These are phyloP conservation scores for Hebeloma cylindrosporum DNA, from an alignment of 768 basidiomycete species.

Conservation along the genomic window DNA sequence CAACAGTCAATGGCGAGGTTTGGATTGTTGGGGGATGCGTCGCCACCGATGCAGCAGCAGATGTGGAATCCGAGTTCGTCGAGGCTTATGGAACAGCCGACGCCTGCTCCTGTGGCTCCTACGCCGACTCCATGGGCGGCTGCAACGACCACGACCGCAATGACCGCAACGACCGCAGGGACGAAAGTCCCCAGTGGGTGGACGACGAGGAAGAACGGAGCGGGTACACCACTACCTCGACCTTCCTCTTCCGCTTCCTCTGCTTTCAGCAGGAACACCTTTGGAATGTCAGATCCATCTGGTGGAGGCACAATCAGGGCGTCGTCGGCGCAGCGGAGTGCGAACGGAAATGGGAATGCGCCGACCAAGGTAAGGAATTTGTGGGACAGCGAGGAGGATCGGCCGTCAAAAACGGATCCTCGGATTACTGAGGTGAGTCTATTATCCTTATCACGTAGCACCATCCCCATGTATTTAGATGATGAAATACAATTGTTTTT, in stretches of 20 bases:
- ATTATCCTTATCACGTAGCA: too few species aligned
- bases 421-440: conserved; percentile 20
- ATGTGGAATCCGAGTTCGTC: background rate
- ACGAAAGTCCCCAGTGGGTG: background rate
- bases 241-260: too few species aligned
- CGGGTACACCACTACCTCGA: too few species aligned
- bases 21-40: conserved; percentile 2
- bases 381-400: conserved; percentile 14
- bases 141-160: background rate
- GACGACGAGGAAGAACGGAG: background rate
- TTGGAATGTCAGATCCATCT: too few species aligned
- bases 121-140: background rate
- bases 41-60: conserved; percentile 4
- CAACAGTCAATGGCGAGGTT: background rate
- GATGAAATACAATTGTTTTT: too few species aligned
- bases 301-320: conserved; percentile 4
- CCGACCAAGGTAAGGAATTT: conserved; percentile 25
- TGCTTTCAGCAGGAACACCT: too few species aligned
- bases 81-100: background rate
- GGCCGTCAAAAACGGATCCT: conserved; percentile 1
- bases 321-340: conserved; percentile 2
- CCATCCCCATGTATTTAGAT: too few species aligned
- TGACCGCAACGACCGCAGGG: conserved; percentile 4
- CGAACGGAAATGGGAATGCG: conserved; percentile 9
- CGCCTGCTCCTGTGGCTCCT: background rate